These are phyloP conservation scores for Apophysomyces variabilis DNA, from an alignment of 371 early-diverging fungal genomes.

Conservation along the genomic window DNA sequence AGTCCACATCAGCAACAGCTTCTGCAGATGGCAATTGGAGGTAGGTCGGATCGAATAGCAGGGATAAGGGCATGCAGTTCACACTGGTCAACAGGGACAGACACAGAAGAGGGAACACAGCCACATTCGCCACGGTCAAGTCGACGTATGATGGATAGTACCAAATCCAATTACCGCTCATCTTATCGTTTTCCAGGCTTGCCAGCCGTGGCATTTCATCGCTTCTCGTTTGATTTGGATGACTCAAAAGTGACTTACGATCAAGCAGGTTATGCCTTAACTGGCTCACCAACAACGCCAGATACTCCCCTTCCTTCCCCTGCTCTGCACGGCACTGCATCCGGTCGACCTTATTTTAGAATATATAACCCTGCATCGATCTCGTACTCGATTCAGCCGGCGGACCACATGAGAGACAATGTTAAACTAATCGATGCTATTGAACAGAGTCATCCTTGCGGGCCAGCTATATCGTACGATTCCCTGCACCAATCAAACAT, in stretches of 20 bases:
- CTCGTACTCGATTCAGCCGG: constrained; percentile 4
- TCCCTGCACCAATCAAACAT: background rate
- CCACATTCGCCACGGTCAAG: constrained; percentile 9
- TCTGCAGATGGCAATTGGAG: constrained; percentile 3
- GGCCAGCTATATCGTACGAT: background rate
- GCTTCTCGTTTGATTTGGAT: background rate
- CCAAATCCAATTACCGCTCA: background rate
- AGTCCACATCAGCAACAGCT: constrained; percentile 7
- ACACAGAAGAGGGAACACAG: background rate
- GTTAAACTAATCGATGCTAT: background rate
- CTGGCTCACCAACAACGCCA: background rate
- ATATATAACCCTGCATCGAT: constrained; percentile 10
- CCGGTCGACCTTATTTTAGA: constrained; percentile 11
- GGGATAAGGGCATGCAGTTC: background rate
- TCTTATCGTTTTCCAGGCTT: background rate
- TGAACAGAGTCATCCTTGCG: background rate
- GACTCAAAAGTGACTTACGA: background rate
- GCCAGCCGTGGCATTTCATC: constrained; percentile 2
- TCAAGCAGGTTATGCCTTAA: background rate
- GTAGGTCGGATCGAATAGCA: background rate
- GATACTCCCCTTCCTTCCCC: constrained; percentile 9
- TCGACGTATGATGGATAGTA: background rate
- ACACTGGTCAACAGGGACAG: constrained; percentile 11
- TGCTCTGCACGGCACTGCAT: constrained; percentile 6
- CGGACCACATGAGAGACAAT: constrained; percentile 2